phyloP scores from a whole-genome alignment of 148 eudicot species.

The Rhododendron ovatum region DNA sequence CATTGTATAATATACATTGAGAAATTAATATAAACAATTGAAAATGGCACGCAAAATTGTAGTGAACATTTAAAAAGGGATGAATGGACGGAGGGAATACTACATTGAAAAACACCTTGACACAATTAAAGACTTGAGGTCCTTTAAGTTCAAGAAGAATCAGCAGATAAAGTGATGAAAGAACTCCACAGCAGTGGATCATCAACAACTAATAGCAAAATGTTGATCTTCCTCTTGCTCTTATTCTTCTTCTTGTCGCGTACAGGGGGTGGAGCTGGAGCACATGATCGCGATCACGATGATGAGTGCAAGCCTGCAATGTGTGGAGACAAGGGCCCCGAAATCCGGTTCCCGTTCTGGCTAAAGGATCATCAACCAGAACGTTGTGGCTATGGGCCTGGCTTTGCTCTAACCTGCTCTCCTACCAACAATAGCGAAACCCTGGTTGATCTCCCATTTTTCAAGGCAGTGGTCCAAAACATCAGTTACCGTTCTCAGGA shows the following conservation, averaged over 20 bases:
- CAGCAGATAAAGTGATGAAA: neutral
- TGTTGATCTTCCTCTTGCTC: neutral
- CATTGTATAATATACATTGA: no score
- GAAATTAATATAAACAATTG: no score
- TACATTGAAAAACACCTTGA: no score
- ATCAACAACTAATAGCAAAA: neutral
- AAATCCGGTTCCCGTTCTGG: neutral
- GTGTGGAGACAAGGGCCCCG: neutral
- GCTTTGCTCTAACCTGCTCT: neutral
- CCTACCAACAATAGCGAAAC: neutral
- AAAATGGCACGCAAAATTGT: no score
- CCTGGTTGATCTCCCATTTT: neutral
- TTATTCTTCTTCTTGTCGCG: neutral
- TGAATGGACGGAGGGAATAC: no score
- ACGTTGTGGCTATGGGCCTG: neutral
- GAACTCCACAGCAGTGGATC: neutral
- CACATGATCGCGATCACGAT: no score
- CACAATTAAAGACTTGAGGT: no score
- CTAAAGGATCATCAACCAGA: neutral
- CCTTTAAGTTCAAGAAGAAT: no score
- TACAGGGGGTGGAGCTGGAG: no score
- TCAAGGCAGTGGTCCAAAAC: neutral
- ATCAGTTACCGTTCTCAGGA: fast-evolving
- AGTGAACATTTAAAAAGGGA: no score
- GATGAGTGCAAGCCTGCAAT: no score